Percentiles rank a stretch among this genome's conserved stretches.
Conservation (phyloP, 768 basidiomycete genomes). For the Hypholoma sublateritium region DNA sequence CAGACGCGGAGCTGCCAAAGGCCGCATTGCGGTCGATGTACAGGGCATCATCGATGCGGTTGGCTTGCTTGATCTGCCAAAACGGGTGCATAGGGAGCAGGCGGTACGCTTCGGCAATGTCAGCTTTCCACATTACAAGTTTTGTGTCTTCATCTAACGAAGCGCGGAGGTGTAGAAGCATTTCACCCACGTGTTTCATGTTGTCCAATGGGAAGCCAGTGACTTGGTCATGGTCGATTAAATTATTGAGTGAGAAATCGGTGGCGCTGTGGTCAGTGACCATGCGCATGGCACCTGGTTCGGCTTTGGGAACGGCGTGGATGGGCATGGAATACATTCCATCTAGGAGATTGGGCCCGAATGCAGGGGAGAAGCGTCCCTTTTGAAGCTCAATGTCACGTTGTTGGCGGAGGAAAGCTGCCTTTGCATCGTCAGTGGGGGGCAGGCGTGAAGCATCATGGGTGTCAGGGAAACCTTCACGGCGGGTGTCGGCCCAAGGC, state of each 20-base stretch:
- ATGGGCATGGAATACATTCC: constrained; percentile 14
- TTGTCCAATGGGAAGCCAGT: constrained; percentile 22
- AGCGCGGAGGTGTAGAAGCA: neutral
- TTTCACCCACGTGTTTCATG: constrained; percentile 18
- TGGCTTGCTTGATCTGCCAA: constrained; percentile 42
- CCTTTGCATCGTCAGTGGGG: neutral
- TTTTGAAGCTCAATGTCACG: neutral
- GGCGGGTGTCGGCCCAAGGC: constrained; percentile 35
- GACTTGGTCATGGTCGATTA: constrained; percentile 14
- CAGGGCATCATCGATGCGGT: constrained; percentile 16
- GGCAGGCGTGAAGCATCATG: constrained; percentile 17
- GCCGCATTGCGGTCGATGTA: constrained; percentile 24
- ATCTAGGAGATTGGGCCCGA: neutral
- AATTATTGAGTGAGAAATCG: constrained; percentile 23
- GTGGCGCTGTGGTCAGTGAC: constrained; percentile 32
- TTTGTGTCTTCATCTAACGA: neutral
- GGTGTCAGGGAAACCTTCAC: constrained; percentile 14
- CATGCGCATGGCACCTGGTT: constrained; percentile 22
- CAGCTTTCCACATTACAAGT: constrained; percentile 29
- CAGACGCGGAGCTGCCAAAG: constrained; percentile 24
- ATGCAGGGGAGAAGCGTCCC: constrained; percentile 1
- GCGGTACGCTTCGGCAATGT: constrained; percentile 35
- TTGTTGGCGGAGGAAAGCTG: neutral
- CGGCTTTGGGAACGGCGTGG: constrained; percentile 24
- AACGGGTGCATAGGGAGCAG: constrained; percentile 34